Evolutionary conservation across 2,329 filamentous ascomycete species (phyloP).

Genomic region (Paraphaeosphaeria sporulosa): DNA sequence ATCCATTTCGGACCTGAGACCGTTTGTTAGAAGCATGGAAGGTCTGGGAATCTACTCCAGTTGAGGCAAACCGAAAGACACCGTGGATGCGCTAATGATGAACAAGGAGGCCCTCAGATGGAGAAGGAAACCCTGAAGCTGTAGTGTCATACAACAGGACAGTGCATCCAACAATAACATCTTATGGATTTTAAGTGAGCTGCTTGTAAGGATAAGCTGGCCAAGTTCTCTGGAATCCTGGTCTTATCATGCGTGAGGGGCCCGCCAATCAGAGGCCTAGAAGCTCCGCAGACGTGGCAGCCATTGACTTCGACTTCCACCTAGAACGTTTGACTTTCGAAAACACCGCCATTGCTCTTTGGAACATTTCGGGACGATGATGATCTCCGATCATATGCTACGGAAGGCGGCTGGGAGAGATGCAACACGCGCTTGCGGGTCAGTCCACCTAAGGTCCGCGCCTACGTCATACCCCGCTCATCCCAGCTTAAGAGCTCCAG

Average conservation of each 20-base stretch:
- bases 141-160: too few species aligned
- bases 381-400: background rate
- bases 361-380: background rate
- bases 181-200: background rate
- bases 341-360: background rate
- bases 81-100: too few species aligned
- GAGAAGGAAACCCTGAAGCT: too few species aligned
- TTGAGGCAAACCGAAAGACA: too few species aligned
- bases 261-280: background rate
- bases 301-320: background rate
- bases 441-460: background rate
- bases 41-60: too few species aligned
- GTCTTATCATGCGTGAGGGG: background rate
- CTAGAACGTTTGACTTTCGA: background rate
- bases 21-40: background rate
- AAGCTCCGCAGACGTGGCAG: constrained; percentile 2
- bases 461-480: constrained; percentile 9
- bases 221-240: too few species aligned
- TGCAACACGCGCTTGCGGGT: background rate
- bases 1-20: background rate
- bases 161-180: background rate
- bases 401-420: background rate
- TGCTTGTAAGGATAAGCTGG: background rate
- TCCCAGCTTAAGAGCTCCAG: constrained; percentile 8
- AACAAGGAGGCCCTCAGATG: too few species aligned